These are phyloP conservation scores for Aspergillus sp. DNA, from an alignment of 2,329 filamentous ascomycete genomes.

Conservation along the genomic window DNA sequence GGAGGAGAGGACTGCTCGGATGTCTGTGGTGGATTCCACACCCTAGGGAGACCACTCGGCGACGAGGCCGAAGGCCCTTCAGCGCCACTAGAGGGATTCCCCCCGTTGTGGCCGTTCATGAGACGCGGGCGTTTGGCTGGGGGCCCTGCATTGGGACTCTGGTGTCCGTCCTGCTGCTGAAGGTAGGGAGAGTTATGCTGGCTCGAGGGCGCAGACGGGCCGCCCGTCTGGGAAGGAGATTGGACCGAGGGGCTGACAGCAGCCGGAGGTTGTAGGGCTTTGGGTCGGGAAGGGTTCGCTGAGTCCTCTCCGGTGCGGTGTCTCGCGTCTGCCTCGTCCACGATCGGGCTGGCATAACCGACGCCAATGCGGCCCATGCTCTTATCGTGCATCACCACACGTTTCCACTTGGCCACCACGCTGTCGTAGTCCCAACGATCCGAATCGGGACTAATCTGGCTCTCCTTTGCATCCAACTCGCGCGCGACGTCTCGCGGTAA, in stretches of 20 bases:
- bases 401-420: slow-evolving; percentile 49
- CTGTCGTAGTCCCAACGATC: slow-evolving; percentile 49
- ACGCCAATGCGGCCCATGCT: slow-evolving; percentile 41
- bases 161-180: slow-evolving; percentile 24
- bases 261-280: slow-evolving; percentile 15
- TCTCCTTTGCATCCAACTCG: slow-evolving; percentile 37
- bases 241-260: slow-evolving; percentile 27
- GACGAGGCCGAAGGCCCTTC: slow-evolving; percentile 2
- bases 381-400: slow-evolving; percentile 46
- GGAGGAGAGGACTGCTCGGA: slow-evolving; percentile 26
- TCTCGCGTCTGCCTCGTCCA: slow-evolving; percentile 19
- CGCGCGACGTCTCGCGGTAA: slow-evolving; percentile 38
- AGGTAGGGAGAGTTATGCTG: slow-evolving; percentile 32
- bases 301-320: slow-evolving; percentile 11
- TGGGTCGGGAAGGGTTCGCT: slow-evolving; percentile 3
- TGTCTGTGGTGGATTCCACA: slow-evolving; percentile 16
- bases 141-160: slow-evolving; percentile 17
- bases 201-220: slow-evolving; percentile 23
- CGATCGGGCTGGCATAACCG: slow-evolving; percentile 20
- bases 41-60: slow-evolving; percentile 7
- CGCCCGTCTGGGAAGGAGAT: slow-evolving; percentile 18
- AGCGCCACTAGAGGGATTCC: background rate
- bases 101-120: slow-evolving; percentile 30
- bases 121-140: slow-evolving; percentile 36
- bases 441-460: slow-evolving; percentile 34